Base-by-base conservation (phyloP, 2,329 filamentous ascomycete species). In the Calonectria pteridis region DNA sequence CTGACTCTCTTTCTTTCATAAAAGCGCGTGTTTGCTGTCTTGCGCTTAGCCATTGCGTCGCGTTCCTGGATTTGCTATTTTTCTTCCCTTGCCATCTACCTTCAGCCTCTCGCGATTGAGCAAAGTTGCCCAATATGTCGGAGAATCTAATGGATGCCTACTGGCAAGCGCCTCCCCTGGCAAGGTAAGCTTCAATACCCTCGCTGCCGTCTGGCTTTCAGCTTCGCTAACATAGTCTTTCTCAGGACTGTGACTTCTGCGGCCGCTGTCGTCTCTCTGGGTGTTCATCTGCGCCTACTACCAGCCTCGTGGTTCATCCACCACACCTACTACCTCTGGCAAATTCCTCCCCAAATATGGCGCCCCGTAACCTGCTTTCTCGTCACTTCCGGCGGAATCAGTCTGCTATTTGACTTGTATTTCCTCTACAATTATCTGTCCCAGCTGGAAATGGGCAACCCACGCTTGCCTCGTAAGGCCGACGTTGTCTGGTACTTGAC, bases 401-500 rank as follows among this genome's bases (percentile, higher is more conserved):
- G 85, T 55, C 88, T 95, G 77, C 83, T 96, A 46, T 89, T 95
- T 84, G 94, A 96, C 83, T 91, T 94, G 64, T 96, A 94, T 84
- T 93, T 88, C 67, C 79, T 97, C 77, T 98, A 93, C 86, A 93
- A 90, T 76, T 97, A 97, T 85, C 87, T 93, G 79, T 93, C 91
- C 82, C 90, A 92, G 77, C 87, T 98, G 64, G 96, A 98, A 87
- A 89, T 85, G 51, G 89, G 90, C 76, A 94, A 93, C 75, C 86
- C 93, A 67, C 92, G 94, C 73, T 96, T 98, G 83, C 86, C 88
- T 51, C 89, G 90, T 77, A 94, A 94, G 72, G 95, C 95, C 82
- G 94, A 97, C 83, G 91, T 97, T 79, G 88, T 97, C 75, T 93
- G 93, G 86, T 98, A 97, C 83, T 86, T 97, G 79, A 85, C 93